Evolutionary conservation across 2,329 filamentous ascomycete species (phyloP).

Genomic region (Cladophialophora yegresii): DNA sequence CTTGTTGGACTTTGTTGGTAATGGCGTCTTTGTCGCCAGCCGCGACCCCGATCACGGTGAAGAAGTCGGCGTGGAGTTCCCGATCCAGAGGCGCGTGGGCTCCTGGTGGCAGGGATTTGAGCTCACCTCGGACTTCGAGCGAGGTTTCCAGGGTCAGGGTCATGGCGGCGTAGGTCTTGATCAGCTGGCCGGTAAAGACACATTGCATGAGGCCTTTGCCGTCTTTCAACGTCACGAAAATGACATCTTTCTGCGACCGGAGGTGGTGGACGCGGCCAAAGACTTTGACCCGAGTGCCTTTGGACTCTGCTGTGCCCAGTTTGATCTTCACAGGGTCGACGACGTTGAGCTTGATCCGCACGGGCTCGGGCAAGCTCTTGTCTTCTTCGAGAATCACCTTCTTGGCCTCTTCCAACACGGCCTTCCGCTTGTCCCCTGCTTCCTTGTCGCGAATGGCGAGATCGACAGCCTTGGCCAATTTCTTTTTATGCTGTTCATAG

Average conservation of each 20-base stretch:
- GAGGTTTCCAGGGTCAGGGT: slow-evolving; percentile 86
- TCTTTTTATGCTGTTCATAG: slow-evolving; percentile 77
- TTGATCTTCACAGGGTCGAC: slow-evolving; percentile 63
- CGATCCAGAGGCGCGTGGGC: slow-evolving; percentile 79
- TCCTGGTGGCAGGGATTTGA: slow-evolving; percentile 76
- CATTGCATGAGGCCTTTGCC: slow-evolving; percentile 86
- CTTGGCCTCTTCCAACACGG: slow-evolving; percentile 78
- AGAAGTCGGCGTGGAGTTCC: slow-evolving; percentile 89
- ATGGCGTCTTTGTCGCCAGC: slow-evolving; percentile 88
- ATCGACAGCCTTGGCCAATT: slow-evolving; percentile 75
- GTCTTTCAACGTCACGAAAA: slow-evolving; percentile 83
- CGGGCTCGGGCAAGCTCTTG: slow-evolving; percentile 68
- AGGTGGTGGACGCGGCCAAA: slow-evolving; percentile 80
- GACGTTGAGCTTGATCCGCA: slow-evolving; percentile 74
- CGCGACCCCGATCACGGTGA: slow-evolving; percentile 74
- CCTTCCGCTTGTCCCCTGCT: slow-evolving; percentile 68
- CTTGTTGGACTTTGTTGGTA: slow-evolving; percentile 74
- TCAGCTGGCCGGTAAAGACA: slow-evolving; percentile 75
- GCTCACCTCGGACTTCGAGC: slow-evolving; percentile 78
- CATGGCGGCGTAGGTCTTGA: slow-evolving; percentile 88
- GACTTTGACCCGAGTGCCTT: slow-evolving; percentile 74
- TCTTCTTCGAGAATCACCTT: slow-evolving; percentile 73
- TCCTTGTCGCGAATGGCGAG: slow-evolving; percentile 70
- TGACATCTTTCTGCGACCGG: slow-evolving; percentile 77
- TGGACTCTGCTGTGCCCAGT: slow-evolving; percentile 58